phyloP scores from a whole-genome alignment of 768 basidiomycete species.

The Candolleomyces aberdarensis region DNA sequence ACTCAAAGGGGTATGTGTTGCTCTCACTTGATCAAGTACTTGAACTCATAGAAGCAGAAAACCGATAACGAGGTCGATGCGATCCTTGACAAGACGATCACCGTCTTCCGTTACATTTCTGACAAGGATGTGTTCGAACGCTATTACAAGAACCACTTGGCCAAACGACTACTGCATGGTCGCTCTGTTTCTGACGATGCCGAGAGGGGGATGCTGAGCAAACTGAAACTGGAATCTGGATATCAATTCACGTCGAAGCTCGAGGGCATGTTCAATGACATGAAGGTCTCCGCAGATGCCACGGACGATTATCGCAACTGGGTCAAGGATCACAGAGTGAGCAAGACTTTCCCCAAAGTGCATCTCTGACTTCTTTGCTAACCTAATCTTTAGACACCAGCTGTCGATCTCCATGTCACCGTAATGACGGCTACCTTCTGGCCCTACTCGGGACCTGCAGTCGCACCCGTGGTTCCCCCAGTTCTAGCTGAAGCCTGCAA shows the following conservation, averaged over 20 bases:
- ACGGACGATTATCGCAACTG: conserved; percentile 69
- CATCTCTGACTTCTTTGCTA: conserved; percentile 6
- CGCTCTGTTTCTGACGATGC: conserved; percentile 97
- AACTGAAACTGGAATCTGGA: conserved; percentile 95
- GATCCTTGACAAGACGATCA: conserved; percentile 93
- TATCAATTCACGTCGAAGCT: conserved; percentile 96
- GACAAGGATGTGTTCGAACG: conserved; percentile 98
- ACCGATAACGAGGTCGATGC: conserved; percentile 86
- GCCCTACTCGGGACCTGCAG: conserved; percentile 73
- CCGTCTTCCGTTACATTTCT: conserved; percentile 87
- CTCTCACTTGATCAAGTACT: background rate
- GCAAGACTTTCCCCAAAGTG: conserved; percentile 20
- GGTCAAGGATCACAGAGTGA: conserved; percentile 58
- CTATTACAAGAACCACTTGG: conserved; percentile 95
- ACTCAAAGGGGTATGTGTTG: conserved; percentile 76
- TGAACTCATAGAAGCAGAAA: conserved; percentile 57
- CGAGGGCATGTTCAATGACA: conserved; percentile 99
- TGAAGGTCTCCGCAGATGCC: conserved; percentile 83
- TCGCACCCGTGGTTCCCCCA: conserved; percentile 66
- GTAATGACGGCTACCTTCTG: conserved; percentile 98
- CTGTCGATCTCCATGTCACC: conserved; percentile 80
- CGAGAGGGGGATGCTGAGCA: conserved; percentile 94
- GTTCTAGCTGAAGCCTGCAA: conserved; percentile 61
- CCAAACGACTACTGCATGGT: conserved; percentile 82
- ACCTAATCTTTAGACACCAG: conserved; percentile 48